Base-by-base conservation (phyloP, 495 filamentous ascomycete genomes). In the Chlorociboria aeruginascens region DNA sequence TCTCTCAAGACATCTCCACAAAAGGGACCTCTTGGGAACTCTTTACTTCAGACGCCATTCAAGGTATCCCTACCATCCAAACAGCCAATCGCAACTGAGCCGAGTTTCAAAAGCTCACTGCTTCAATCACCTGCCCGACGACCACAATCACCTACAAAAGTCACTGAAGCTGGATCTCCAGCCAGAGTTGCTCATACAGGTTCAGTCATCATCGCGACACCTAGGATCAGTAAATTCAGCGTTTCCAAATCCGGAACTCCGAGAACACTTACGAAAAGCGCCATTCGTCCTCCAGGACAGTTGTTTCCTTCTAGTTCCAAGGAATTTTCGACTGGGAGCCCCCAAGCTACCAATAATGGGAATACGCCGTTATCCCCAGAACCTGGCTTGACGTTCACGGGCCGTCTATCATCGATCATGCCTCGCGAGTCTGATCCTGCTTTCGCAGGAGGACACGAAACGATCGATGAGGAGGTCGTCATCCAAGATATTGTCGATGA, bases 121-220 rank as follows among this genome's bases (percentile, higher is more conserved):
- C 59, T 76, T 17, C 61, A 66, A 13, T 73, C 71, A 7, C 71
- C 72, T 11, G 69, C 71, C 2, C 69, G 73, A 58, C 64, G 70
- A 7, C 62, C 66, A 29, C 55, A 66, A 20, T 61, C 69, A 6
- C 65, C 72, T 1, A 61, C 64, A 11, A 71, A 69, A 46, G 40
- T 61, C 16, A 45, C 61, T n/a, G 62, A 64, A 33, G 45, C 33
- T 31, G 58, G 53, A 4, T 61, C 58, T 16, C 58, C 58, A 36
- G 58, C 25, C 33, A 51, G 56, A 45, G 37, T 46, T 32, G 28
- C 17, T 6, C 48, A 35, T 38, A 33, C 29, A 11, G 28, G 16
- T 3, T 33, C 49, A 1, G 2, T 43, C 8, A 45, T 54, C 42
- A 46, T 16, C 32, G 46, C 39, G 28, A 61, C 58, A 8, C 55